These are phyloP conservation scores for Alternaria sp. DNA, from an alignment of 2,329 filamentous ascomycete species.

Conservation along the genomic window DNA sequence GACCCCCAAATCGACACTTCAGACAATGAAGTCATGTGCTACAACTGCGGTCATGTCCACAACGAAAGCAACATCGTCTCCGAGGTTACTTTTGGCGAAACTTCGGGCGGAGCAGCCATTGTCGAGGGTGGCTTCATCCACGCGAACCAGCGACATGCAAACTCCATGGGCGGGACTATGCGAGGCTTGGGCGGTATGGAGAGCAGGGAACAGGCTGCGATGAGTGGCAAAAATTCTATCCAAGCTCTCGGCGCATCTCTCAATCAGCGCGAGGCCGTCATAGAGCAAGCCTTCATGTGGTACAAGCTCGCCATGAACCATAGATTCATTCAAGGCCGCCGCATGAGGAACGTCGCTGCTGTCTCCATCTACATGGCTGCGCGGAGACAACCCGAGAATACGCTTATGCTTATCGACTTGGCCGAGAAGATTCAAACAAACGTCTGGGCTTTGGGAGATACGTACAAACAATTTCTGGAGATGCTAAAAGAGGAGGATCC, in stretches of 20 bases:
- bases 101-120: conserved; percentile 82
- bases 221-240: conserved; percentile 58
- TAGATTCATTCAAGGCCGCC: conserved; percentile 72
- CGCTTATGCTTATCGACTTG: conserved; percentile 93
- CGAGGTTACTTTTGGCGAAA: conserved; percentile 92
- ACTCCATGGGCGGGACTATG: conserved; percentile 62
- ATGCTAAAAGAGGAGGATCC: conserved; percentile 70
- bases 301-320: conserved; percentile 65
- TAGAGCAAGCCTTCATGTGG: conserved; percentile 52
- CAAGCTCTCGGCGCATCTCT: conserved; percentile 51
- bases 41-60: conserved; percentile 83
- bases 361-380: conserved; percentile 91
- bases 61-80: conserved; percentile 89
- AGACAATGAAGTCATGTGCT: conserved; percentile 61
- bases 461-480: conserved; percentile 84
- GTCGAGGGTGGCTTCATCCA: conserved; percentile 91
- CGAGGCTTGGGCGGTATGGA: conserved; percentile 59
- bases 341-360: conserved; percentile 84
- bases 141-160: conserved; percentile 83
- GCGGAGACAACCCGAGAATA: conserved; percentile 79
- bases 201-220: conserved; percentile 71
- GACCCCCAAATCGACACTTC: conserved; percentile 35
- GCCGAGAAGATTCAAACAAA: conserved; percentile 86
- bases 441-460: conserved; percentile 89
- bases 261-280: conserved; percentile 47